Percentiles rank a stretch among this genome's conserved stretches.
Evolutionary conservation across 75 land plant genomes (phyloP).

Genomic region (Cryptomeria japonica): DNA sequence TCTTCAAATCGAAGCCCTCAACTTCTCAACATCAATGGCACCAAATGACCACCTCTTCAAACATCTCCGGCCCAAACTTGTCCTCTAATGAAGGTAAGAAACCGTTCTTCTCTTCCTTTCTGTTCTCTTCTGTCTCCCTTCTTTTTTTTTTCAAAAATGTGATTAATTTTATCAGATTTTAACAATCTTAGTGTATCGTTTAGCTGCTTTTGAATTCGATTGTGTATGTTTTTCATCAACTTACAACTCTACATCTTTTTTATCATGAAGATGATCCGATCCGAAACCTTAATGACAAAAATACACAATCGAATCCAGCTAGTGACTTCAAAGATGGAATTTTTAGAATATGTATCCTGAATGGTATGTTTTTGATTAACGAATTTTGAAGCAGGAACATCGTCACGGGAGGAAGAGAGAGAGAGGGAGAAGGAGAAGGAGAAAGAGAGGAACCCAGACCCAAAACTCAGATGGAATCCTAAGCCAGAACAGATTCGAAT

Average conservation of each 20-base stretch:
- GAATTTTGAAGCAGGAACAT: neutral
- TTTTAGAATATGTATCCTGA: neutral
- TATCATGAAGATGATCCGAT: no score
- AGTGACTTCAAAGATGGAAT: no score
- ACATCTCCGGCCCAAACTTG: constrained; percentile 27
- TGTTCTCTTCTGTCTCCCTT: no score
- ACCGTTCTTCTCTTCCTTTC: neutral
- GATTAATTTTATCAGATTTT: no score
- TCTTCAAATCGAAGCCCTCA: constrained; percentile 70
- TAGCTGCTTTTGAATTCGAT: no score
- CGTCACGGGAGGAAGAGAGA: constrained; percentile 15
- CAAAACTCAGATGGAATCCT: constrained; percentile 89
- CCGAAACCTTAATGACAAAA: no score
- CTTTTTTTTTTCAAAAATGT: no score
- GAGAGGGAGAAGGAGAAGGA: constrained; percentile 37
- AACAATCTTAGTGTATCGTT: no score
- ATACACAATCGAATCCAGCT: no score
- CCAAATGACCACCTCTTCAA: constrained; percentile 38
- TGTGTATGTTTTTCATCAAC: no score
- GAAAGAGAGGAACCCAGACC: constrained; percentile 63
- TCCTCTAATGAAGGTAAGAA: constrained; percentile 15
- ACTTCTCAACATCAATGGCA: constrained; percentile 52
- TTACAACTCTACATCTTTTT: no score
- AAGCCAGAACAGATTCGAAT: constrained; percentile 80
- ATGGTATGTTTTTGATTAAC: neutral